Evolutionary conservation across 139 green algal species (phyloP).

Genomic region (Micractinium conductrix): DNA sequence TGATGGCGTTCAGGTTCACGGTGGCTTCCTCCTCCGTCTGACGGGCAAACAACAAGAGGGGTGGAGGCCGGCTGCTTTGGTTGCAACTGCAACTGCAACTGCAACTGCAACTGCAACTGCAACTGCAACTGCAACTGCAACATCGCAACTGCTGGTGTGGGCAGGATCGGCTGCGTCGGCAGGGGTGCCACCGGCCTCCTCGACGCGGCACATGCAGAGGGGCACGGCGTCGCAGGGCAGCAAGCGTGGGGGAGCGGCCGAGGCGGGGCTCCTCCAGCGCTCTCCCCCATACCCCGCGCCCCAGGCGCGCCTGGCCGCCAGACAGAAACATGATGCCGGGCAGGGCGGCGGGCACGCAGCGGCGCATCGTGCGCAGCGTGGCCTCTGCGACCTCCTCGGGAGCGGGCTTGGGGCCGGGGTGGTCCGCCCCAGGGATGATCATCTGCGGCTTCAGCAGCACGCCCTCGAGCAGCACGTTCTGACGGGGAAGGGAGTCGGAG

Average conservation of each 20-base stretch:
- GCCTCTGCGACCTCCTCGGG: constrained; percentile 68
- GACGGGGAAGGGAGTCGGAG: not conserved
- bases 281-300: not conserved
- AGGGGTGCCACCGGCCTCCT: too few species aligned
- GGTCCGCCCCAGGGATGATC: constrained; percentile 72
- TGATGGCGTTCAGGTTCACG: constrained; percentile 74
- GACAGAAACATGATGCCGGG: constrained; percentile 97
- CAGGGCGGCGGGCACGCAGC: constrained; percentile 81
- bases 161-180: too few species aligned
- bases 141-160: too few species aligned
- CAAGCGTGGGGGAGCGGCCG: too few species aligned
- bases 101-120: too few species aligned
- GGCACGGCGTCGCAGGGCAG: too few species aligned
- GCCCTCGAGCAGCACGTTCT: constrained; percentile 79
- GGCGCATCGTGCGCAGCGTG: constrained; percentile 81
- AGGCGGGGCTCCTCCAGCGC: constrained; percentile 85
- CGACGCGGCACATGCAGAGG: too few species aligned
- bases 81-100: too few species aligned
- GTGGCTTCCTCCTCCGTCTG: constrained; percentile 80
- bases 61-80: not conserved
- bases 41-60: constrained; percentile 37
- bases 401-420: constrained; percentile 19
- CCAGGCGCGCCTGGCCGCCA: constrained; percentile 74
- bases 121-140: too few species aligned
- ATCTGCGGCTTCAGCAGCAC: constrained; percentile 95